These are phyloP conservation scores for Cymodocea nodosa DNA, from an alignment of 116 monocot species.

Conservation along the genomic window DNA sequence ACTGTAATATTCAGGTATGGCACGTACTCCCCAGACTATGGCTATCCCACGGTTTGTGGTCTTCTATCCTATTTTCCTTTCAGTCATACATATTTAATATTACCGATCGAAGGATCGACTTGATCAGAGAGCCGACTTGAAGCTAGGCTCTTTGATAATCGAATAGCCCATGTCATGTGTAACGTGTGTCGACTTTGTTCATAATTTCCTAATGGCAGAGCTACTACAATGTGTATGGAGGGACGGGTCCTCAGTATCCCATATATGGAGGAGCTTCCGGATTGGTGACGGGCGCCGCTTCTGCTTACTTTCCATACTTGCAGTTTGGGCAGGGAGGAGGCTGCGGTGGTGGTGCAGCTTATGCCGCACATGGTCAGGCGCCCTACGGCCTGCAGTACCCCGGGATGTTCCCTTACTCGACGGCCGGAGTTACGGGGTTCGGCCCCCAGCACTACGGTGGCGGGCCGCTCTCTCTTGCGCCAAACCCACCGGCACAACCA, in stretches of 20 bases:
- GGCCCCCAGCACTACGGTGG: slow-evolving; percentile 37
- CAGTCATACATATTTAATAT: too few relatives aligned
- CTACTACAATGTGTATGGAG: slow-evolving; percentile 69
- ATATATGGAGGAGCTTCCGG: slow-evolving; percentile 41
- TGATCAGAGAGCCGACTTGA: too few relatives aligned
- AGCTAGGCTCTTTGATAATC: too few relatives aligned
- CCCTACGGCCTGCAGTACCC: slow-evolving; percentile 49
- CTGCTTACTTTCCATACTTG: slow-evolving; percentile 59
- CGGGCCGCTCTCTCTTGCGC: slow-evolving; percentile 38
- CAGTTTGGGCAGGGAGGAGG: slow-evolving; percentile 35
- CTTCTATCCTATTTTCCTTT: not conserved
- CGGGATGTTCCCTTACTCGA: slow-evolving; percentile 50
- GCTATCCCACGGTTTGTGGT: not conserved
- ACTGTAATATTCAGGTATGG: not conserved
- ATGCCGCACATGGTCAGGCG: slow-evolving; percentile 22
- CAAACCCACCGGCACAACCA: slow-evolving; percentile 47
- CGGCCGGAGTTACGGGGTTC: slow-evolving; percentile 41
- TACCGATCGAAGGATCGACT: too few relatives aligned
- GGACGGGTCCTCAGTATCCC: slow-evolving; percentile 40
- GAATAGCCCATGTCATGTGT: too few relatives aligned
- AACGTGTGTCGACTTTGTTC: too few relatives aligned
- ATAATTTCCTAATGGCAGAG: slow-evolving; percentile 43
- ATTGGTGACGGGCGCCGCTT: slow-evolving; percentile 16
- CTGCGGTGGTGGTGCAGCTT: slow-evolving; percentile 17
- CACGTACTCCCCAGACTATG: not conserved